Percentiles rank a stretch among this genome's conserved stretches.
phyloP scores from a whole-genome alignment of 371 early-diverging fungal species.

The Batrachochytrium dendrobatidis region DNA sequence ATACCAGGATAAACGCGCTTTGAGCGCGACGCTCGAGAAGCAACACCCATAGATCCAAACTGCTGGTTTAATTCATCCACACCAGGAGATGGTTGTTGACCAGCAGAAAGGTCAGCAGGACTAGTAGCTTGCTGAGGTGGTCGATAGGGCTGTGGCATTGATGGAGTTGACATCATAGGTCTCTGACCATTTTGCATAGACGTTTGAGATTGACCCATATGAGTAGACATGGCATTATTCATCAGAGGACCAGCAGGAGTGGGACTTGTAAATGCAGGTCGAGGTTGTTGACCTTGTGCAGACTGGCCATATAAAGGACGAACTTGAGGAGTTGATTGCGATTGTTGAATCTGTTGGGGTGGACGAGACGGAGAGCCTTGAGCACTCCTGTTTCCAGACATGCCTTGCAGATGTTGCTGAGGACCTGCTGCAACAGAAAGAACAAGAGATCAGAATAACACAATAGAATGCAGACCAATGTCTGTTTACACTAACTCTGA shows the following conservation, averaged over 20 bases:
- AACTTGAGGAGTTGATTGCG: not conserved
- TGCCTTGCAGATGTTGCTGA: not conserved
- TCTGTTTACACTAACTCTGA: too few species aligned
- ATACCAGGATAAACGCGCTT: slow-evolving; percentile 13
- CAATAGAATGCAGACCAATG: too few species aligned
- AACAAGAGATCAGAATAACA: too few species aligned
- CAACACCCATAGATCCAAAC: slow-evolving; percentile 10
- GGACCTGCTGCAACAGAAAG: too few species aligned
- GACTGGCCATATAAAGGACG: not conserved
- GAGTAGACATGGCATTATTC: too few species aligned
- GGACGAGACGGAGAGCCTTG: not conserved
- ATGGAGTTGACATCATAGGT: not conserved
- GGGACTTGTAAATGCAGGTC: too few species aligned
- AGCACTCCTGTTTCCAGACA: not conserved
- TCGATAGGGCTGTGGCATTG: not conserved
- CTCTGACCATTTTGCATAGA: too few species aligned
- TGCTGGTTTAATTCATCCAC: slow-evolving; percentile 7
- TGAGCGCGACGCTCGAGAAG: too few species aligned
- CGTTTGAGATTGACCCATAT: too few species aligned
- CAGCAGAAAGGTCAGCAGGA: too few species aligned
- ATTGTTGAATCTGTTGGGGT: not conserved
- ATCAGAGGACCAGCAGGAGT: too few species aligned
- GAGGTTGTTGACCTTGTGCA: not conserved
- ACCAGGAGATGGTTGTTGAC: too few species aligned
- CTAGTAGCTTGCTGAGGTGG: slow-evolving; percentile 5